Base-by-base conservation (phyloP, 495 filamentous ascomycete genomes). In the Aspergillus conjunctus region DNA sequence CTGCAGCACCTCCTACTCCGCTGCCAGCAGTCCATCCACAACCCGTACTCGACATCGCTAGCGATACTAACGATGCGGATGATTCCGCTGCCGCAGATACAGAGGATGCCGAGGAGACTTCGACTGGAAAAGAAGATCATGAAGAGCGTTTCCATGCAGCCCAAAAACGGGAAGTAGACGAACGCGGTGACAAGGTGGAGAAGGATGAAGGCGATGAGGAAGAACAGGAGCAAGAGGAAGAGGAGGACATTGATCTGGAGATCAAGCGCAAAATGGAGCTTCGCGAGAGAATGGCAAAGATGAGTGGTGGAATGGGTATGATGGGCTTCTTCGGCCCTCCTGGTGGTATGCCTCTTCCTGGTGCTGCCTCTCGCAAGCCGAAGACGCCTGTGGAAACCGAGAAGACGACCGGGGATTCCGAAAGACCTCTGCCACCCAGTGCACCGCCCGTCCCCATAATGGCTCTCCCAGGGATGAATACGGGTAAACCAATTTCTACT, bases 221-320 rank as follows among this genome's bases (percentile, higher is more conserved):
- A 21, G 82, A 83, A 30, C 85, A 85, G 12, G 88, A 88, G 18
- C 88, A 88, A n/a, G 90, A 89, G 31, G 88, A 91, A 45, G 91
- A 94, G 53, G 91, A 94, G 45, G 93, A 97, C n/a, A 77, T 95
- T 49, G 94, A 98, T 60, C 92, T 92, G 0, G 94, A 98, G 71
- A 79, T 91, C 37, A 88, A 85, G 59, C 88, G 93, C 60, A 88
- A 88, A 72, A 86, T 96, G 77, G 94, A 96, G 66, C 78, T 98
- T 54, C 86, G 95, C 44, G 92, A 92, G 53, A 86, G 94, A 61
- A 98, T 98, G 91, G 93, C 93, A 22, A 97, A 95, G 75, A 95
- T 98, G 90, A 94, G 92, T 63, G 94, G 95, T 60, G 94, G 94
- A 15, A 97, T 97, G 92, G 92, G 93, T 15, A 93, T 97, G 88